A percentile compares a stretch with the other conserved stretches of the same genome.
These are phyloP conservation scores for Phytophthora pini DNA, from an alignment of 352 stramenopile species.

Conservation along the genomic window DNA sequence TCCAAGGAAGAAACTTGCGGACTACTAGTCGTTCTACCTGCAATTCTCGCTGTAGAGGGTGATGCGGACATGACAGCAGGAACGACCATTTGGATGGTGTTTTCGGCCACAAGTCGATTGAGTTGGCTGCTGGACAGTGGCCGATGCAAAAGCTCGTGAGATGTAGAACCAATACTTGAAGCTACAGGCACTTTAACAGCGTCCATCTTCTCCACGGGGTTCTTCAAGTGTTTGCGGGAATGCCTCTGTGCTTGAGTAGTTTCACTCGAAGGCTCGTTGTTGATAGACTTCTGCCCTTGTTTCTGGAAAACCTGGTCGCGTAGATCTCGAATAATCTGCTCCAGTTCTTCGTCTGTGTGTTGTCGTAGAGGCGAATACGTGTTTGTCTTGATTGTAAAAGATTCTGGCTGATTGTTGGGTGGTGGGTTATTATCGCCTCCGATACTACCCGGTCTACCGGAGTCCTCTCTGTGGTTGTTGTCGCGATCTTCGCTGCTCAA, in stretches of 20 bases:
- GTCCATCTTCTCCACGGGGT: constrained; percentile 61
- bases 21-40: background rate
- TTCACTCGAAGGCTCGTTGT: constrained; percentile 1
- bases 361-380: constrained; percentile 7
- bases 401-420: constrained; percentile 2
- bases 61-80: constrained; percentile 32
- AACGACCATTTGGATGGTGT: constrained; percentile 24
- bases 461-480: background rate
- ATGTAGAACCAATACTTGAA: constrained; percentile 3
- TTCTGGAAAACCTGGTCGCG: constrained; percentile 59
- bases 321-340: constrained; percentile 72
- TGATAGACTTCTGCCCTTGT: constrained; percentile 8
- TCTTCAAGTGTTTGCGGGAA: constrained; percentile 64
- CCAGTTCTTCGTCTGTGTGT: constrained; percentile 65
- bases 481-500: constrained; percentile 5
- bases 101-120: constrained; percentile 25
- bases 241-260: constrained; percentile 13
- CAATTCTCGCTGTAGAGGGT: background rate
- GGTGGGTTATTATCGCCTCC: background rate
- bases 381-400: constrained; percentile 6
- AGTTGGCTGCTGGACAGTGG: constrained; percentile 28
- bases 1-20: constrained; percentile 8
- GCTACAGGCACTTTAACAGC: constrained; percentile 7
- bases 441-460: too few relatives aligned
- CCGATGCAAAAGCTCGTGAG: constrained; percentile 24